A percentile compares a stretch with the other conserved stretches of the same genome.
Conservation (phyloP, 495 filamentous ascomycete species). For the Delitschia confertaspora region DNA sequence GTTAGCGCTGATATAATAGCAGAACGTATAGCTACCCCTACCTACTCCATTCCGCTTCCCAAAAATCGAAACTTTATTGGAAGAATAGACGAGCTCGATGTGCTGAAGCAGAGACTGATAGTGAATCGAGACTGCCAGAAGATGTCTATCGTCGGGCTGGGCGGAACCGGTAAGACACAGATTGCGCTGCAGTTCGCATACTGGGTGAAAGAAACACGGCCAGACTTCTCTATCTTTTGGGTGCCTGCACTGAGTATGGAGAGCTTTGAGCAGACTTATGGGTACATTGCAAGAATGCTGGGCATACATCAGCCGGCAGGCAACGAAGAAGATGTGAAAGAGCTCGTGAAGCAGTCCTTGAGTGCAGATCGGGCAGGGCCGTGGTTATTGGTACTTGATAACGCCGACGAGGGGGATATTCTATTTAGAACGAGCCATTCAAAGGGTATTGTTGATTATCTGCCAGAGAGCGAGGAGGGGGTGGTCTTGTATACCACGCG, state of each 20-base stretch:
- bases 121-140: slow-evolving; percentile 14
- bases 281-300: slow-evolving; percentile 6
- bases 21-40: not conserved
- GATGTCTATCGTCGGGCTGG: slow-evolving; percentile 17
- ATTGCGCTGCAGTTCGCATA: slow-evolving; percentile 26
- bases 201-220: slow-evolving; percentile 14
- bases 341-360: slow-evolving; percentile 10
- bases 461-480: slow-evolving; percentile 25
- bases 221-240: slow-evolving; percentile 26
- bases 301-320: slow-evolving; percentile 7
- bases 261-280: slow-evolving; percentile 21
- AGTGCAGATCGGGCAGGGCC: slow-evolving; percentile 8
- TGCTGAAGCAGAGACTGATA: slow-evolving; percentile 18
- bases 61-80: slow-evolving; percentile 18
- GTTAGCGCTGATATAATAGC: not conserved
- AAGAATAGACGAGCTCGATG: slow-evolving; percentile 7
- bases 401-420: slow-evolving; percentile 28
- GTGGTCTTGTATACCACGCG: slow-evolving; percentile 29
- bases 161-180: slow-evolving; percentile 25
- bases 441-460: slow-evolving; percentile 19
- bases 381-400: slow-evolving; percentile 25
- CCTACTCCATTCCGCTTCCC: slow-evolving; percentile 9
- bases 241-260: slow-evolving; percentile 24
- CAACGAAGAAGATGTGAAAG: slow-evolving; percentile 14
- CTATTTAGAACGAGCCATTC: slow-evolving; percentile 10